phyloP scores from a whole-genome alignment of 768 basidiomycete species.

The Cubamyces sp. region DNA sequence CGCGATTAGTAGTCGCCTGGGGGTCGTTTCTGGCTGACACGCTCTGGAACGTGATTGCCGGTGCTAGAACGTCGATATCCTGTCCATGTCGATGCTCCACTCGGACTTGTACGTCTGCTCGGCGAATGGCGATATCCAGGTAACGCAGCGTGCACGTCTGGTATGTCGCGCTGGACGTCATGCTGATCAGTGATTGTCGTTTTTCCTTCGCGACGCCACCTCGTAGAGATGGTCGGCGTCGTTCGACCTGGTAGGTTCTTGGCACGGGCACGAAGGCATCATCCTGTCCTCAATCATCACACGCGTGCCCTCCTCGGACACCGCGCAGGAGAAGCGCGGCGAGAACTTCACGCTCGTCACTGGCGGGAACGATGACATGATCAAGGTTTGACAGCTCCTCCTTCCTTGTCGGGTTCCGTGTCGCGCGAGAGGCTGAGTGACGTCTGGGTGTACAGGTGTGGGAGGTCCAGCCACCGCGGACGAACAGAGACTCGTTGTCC shows the following conservation, averaged over 20 bases:
- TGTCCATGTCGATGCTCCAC: slow-evolving; percentile 76
- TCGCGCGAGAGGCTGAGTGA: neutral
- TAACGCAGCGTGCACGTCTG: slow-evolving; percentile 31
- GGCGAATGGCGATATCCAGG: slow-evolving; percentile 69
- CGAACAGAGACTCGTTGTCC: slow-evolving; percentile 2
- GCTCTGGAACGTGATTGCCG: neutral
- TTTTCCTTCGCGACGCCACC: neutral
- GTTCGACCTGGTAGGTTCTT: slow-evolving; percentile 84
- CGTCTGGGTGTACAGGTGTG: slow-evolving; percentile 38
- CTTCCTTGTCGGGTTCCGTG: neutral
- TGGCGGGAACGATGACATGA: slow-evolving; percentile 82
- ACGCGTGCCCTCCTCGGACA: slow-evolving; percentile 19
- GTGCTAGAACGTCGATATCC: slow-evolving; percentile 71
- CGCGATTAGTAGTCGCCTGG: slow-evolving; percentile 9
- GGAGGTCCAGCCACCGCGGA: slow-evolving; percentile 38
- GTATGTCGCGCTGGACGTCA: neutral
- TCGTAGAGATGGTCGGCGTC: slow-evolving; percentile 81
- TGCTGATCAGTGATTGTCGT: neutral
- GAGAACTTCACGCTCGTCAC: slow-evolving; percentile 59
- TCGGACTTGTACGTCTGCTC: slow-evolving; percentile 53
- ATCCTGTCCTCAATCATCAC: slow-evolving; percentile 78
- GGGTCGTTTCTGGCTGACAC: neutral
- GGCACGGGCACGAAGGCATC: slow-evolving; percentile 81
- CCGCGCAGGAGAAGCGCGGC: neutral
- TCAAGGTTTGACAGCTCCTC: slow-evolving; percentile 58